Evolutionary conservation across 2,329 filamentous ascomycete genomes (phyloP).

Genomic region (Helotiales sp.): DNA sequence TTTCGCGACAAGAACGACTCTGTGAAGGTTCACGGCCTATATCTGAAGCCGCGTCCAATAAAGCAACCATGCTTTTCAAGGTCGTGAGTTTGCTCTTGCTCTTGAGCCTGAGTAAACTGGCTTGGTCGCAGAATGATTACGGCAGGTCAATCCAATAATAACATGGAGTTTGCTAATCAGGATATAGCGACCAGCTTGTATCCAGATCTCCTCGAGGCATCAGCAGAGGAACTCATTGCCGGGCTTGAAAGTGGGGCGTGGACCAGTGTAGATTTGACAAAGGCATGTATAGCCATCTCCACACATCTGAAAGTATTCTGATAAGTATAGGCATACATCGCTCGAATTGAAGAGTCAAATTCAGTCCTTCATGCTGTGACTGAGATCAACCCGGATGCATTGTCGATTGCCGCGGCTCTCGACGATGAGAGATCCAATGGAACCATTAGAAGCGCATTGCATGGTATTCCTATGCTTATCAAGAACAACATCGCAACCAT

Average conservation of each 20-base stretch:
- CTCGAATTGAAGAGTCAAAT: constrained; percentile 29
- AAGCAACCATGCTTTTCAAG: constrained; percentile 5
- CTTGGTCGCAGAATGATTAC: background rate
- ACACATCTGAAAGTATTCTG: background rate
- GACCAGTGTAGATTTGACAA: constrained; percentile 57
- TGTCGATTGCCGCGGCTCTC: constrained; percentile 31
- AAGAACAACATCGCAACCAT: constrained; percentile 62
- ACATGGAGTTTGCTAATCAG: background rate
- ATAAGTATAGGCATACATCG: constrained; percentile 25
- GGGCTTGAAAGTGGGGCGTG: constrained; percentile 52
- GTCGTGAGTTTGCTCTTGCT: background rate
- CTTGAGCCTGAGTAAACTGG: constrained; percentile 2
- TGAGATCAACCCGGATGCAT: constrained; percentile 36
- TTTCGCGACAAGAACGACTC: background rate
- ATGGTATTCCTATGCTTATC: constrained; percentile 60
- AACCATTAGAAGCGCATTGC: constrained; percentile 40
- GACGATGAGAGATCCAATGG: constrained; percentile 32
- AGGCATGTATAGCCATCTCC: constrained; percentile 44
- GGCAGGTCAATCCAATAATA: background rate
- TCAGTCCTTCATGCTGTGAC: constrained; percentile 27
- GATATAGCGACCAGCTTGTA: constrained; percentile 16
- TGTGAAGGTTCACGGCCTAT: background rate
- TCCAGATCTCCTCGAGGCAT: constrained; percentile 49
- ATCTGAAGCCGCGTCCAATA: background rate
- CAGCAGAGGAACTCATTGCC: constrained; percentile 48